Evolutionary conservation across 257 asterid genomes (phyloP).

Genomic region (Solanum pennellii): DNA sequence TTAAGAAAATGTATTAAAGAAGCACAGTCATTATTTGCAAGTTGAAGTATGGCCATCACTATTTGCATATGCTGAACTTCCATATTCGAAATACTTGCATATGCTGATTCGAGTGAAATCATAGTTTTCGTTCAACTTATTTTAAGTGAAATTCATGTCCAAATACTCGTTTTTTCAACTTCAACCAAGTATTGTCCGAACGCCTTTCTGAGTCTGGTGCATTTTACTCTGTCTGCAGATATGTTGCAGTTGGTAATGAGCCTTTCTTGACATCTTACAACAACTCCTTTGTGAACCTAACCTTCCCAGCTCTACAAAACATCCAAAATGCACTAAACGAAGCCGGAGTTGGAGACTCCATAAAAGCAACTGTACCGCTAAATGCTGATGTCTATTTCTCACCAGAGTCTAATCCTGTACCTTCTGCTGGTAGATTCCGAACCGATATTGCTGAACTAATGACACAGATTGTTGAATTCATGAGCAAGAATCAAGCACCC

Average conservation of each 20-base stretch:
- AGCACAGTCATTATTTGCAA: not conserved
- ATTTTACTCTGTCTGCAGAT: conserved; percentile 7
- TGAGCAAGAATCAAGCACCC: conserved; percentile 28
- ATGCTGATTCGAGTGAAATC: not conserved
- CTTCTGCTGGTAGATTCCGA: conserved; percentile 35
- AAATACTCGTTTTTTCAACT: not conserved
- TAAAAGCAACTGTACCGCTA: conserved; percentile 35
- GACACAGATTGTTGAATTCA: conserved; percentile 32
- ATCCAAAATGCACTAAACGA: conserved; percentile 40
- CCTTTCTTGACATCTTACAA: conserved; percentile 31
- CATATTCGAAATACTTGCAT: not conserved
- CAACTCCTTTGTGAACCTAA: conserved; percentile 23
- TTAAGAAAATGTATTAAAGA: not conserved
- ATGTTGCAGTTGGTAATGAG: conserved; percentile 40
- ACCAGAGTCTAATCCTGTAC: conserved; percentile 17
- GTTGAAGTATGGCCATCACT: not conserved
- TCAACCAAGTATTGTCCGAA: not conserved
- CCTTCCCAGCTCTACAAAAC: conserved; percentile 32
- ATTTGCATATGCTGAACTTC: not conserved
- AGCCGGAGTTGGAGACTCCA: conserved; percentile 10
- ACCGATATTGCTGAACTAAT: conserved; percentile 17
- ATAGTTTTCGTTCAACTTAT: not conserved
- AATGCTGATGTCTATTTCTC: conserved; percentile 35
- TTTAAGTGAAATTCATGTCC: not conserved
- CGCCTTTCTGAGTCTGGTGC: not conserved